phyloP scores from a whole-genome alignment of 2,329 filamentous ascomycete species.

The Fusarium stilboides region DNA sequence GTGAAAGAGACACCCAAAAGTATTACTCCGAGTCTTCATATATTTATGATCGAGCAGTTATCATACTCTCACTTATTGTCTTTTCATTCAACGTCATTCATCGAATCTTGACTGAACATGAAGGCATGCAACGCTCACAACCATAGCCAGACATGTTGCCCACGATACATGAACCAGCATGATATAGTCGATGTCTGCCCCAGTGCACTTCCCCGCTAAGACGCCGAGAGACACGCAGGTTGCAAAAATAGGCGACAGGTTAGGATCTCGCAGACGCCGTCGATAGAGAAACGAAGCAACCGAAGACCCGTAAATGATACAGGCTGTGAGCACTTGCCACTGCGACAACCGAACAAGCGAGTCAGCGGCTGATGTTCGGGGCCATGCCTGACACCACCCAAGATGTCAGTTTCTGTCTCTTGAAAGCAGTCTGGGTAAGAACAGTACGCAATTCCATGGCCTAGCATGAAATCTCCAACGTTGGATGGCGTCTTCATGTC shows the following conservation, averaged over 20 bases:
- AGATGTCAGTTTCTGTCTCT: slow-evolving; percentile 35
- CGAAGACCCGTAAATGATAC: slow-evolving; percentile 47
- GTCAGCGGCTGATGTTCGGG: slow-evolving; percentile 23
- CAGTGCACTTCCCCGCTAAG: slow-evolving; percentile 31
- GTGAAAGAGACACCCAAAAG: not conserved
- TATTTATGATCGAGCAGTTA: slow-evolving; percentile 14
- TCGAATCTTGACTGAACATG: slow-evolving; percentile 17
- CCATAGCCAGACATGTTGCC: slow-evolving; percentile 48
- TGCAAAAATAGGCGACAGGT: slow-evolving; percentile 39
- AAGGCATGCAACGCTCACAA: slow-evolving; percentile 36
- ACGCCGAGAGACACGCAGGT: slow-evolving; percentile 40
- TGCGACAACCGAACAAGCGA: slow-evolving; percentile 31
- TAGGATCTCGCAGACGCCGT: slow-evolving; percentile 37
- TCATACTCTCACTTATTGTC: slow-evolving; percentile 5
- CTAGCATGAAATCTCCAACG: not conserved
- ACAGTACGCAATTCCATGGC: not conserved
- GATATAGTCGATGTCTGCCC: slow-evolving; percentile 44
- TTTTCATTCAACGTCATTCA: slow-evolving; percentile 14
- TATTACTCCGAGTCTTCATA: not conserved
- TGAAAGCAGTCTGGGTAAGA: slow-evolving; percentile 5
- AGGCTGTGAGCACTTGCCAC: slow-evolving; percentile 44
- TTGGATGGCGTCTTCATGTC: slow-evolving; percentile 2
- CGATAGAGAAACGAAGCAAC: slow-evolving; percentile 46
- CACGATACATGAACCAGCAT: slow-evolving; percentile 47
- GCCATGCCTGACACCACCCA: slow-evolving; percentile 37